A percentile compares a stretch with the other conserved stretches of the same genome.
phyloP scores from a whole-genome alignment of 805 yeast genomes.

The Barnettozyma sucrosica region DNA sequence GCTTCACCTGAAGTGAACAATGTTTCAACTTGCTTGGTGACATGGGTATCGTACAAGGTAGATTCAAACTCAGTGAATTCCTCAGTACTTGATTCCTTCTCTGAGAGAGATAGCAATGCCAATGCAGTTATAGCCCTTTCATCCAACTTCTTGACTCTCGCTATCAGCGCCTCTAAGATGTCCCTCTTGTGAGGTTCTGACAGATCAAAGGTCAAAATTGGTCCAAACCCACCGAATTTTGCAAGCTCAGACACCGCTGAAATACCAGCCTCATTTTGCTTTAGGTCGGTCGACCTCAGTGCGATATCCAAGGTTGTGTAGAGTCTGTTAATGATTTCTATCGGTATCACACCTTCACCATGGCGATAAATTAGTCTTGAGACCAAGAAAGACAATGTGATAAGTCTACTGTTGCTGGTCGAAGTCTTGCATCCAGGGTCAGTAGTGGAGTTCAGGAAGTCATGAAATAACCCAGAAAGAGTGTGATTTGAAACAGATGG shows the following conservation, averaged over 20 bases:
- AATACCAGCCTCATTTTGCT: slow-evolving; percentile 16
- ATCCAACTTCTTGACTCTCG: slow-evolving; percentile 46
- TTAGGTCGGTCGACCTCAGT: slow-evolving; percentile 9
- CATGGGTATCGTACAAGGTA: slow-evolving; percentile 51
- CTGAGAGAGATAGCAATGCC: slow-evolving; percentile 45
- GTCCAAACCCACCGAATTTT: slow-evolving; percentile 33
- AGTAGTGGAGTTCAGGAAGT: slow-evolving; percentile 9
- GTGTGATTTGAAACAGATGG: slow-evolving; percentile 20
- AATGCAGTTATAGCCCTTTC: slow-evolving; percentile 55
- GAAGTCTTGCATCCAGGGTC: slow-evolving; percentile 8
- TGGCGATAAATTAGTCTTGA: slow-evolving; percentile 35
- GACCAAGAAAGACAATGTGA: slow-evolving; percentile 39
- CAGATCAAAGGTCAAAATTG: slow-evolving; percentile 12
- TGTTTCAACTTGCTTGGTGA: slow-evolving; percentile 67
- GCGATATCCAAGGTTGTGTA: slow-evolving; percentile 5
- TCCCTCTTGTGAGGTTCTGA: slow-evolving; percentile 19
- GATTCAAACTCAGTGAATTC: slow-evolving; percentile 27
- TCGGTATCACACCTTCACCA: slow-evolving; percentile 7
- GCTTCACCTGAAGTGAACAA: slow-evolving; percentile 84
- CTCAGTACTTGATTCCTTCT: slow-evolving; percentile 21
- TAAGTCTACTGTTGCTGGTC: slow-evolving; percentile 15
- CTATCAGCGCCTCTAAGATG: slow-evolving; percentile 28
- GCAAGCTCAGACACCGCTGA: slow-evolving; percentile 31
- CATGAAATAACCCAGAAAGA: slow-evolving; percentile 7
- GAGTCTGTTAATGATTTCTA: neutral